Conservation (phyloP, 2,329 filamentous ascomycete genomes). For the Penicillium occitanis region DNA sequence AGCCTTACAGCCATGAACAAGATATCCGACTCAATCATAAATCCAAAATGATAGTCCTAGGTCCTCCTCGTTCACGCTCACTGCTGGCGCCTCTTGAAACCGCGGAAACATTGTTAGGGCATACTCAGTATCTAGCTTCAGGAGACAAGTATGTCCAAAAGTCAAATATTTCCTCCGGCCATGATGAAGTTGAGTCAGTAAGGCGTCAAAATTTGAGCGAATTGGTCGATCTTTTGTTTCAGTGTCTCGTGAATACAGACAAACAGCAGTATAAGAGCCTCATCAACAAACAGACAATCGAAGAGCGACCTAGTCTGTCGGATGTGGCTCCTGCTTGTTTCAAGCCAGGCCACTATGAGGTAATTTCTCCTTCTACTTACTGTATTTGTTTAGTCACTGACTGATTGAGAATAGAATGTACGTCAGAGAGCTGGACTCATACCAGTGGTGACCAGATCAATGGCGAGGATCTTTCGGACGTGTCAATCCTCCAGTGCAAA, state of each 20-base stretch:
- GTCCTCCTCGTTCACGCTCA: not conserved
- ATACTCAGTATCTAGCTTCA: not conserved
- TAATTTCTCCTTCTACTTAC: conserved; percentile 19
- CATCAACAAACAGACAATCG: not conserved
- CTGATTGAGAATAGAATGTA: conserved; percentile 31
- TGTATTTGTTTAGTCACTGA: conserved; percentile 8
- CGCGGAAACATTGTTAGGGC: no score
- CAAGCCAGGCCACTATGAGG: conserved; percentile 31
- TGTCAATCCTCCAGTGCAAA: conserved; percentile 23
- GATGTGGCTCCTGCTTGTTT: conserved; percentile 14
- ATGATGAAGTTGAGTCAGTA: no score
- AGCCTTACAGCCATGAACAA: not conserved
- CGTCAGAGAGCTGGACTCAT: conserved; percentile 37
- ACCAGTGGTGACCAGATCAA: conserved; percentile 36
- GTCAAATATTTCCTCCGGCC: not conserved
- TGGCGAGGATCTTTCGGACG: conserved; percentile 33
- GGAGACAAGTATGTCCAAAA: not conserved
- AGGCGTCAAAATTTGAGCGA: not conserved
- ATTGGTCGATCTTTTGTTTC: conserved; percentile 11
- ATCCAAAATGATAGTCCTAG: not conserved
- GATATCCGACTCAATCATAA: not conserved
- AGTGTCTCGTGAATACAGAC: not conserved
- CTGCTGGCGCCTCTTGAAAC: not conserved
- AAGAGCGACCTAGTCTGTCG: conserved; percentile 5
- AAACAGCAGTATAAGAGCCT: not conserved